These are phyloP conservation scores for Leishmania turanica DNA, from an alignment of 208 protist genomes.

Conservation along the genomic window DNA sequence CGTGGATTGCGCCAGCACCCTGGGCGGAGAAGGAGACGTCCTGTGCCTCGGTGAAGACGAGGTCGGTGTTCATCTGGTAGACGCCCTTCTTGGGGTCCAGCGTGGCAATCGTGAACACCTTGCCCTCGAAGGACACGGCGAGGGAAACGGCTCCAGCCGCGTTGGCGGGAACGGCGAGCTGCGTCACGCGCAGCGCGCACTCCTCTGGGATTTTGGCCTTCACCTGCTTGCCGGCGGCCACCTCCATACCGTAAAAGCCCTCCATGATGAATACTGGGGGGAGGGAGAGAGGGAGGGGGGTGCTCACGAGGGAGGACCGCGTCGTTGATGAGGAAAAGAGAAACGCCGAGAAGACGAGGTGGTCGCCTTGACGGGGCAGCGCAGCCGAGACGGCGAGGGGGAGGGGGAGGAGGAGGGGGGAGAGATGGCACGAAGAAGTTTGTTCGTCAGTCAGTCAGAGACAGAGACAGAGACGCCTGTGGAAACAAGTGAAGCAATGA, in stretches of 20 bases:
- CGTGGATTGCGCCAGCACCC: constrained; percentile 76
- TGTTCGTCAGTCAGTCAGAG: neutral
- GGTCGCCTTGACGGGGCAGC: neutral
- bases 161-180: constrained; percentile 86
- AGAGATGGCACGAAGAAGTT: no score
- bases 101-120: constrained; percentile 89
- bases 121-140: constrained; percentile 78
- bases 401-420: no score
- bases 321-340: neutral
- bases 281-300: neutral
- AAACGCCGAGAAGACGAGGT: neutral
- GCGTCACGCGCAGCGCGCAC: constrained; percentile 85
- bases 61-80: constrained; percentile 87
- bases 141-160: constrained; percentile 76
- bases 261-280: constrained; percentile 53
- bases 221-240: constrained; percentile 70
- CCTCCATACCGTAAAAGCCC: constrained; percentile 88
- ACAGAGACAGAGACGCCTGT: neutral
- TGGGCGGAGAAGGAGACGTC: constrained; percentile 68
- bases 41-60: constrained; percentile 88
- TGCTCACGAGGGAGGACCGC: neutral
- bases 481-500: neutral
- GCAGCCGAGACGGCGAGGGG: neutral
- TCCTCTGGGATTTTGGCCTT: constrained; percentile 87
- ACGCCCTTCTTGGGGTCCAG: constrained; percentile 83